These are phyloP conservation scores for Syncephalis plumigaleata DNA, from an alignment of 371 early-diverging fungal species.

Conservation along the genomic window DNA sequence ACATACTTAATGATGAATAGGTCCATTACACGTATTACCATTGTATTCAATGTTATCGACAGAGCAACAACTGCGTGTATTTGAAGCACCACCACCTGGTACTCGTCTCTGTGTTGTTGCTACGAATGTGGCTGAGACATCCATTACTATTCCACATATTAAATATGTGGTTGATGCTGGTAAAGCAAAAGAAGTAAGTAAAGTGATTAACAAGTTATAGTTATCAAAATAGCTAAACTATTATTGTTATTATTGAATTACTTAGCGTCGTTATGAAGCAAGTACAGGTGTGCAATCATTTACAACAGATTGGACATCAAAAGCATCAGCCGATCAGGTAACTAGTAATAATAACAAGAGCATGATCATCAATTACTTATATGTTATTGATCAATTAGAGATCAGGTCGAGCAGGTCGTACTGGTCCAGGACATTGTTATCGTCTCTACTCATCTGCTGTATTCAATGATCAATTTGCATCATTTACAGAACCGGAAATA, in stretches of 20 bases:
- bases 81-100: slow-evolving; percentile 73
- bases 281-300: slow-evolving; percentile 75
- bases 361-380: too few species aligned
- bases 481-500: slow-evolving; percentile 86
- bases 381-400: slow-evolving; percentile 37
- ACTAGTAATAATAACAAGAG: too few species aligned
- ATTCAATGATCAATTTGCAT: slow-evolving; percentile 78
- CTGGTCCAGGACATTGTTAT: slow-evolving; percentile 95
- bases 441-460: slow-evolving; percentile 91
- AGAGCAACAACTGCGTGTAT: slow-evolving; percentile 75
- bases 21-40: slow-evolving; percentile 71
- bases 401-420: slow-evolving; percentile 97
- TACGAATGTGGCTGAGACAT: slow-evolving; percentile 99
- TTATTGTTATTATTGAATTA: too few species aligned
- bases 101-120: slow-evolving; percentile 89
- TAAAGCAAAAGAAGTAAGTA: slow-evolving; percentile 63
- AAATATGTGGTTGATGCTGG: slow-evolving; percentile 98
- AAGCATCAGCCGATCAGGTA: slow-evolving; percentile 74
- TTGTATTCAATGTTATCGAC: slow-evolving; percentile 84
- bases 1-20: slow-evolving; percentile 1
- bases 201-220: too few species aligned
- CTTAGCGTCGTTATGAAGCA: slow-evolving; percentile 41
- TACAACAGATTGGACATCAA: slow-evolving; percentile 83
- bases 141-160: slow-evolving; percentile 94
- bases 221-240: too few species aligned